Base-by-base conservation (phyloP, 139 green algal genomes). In the Chlorella sp. region DNA sequence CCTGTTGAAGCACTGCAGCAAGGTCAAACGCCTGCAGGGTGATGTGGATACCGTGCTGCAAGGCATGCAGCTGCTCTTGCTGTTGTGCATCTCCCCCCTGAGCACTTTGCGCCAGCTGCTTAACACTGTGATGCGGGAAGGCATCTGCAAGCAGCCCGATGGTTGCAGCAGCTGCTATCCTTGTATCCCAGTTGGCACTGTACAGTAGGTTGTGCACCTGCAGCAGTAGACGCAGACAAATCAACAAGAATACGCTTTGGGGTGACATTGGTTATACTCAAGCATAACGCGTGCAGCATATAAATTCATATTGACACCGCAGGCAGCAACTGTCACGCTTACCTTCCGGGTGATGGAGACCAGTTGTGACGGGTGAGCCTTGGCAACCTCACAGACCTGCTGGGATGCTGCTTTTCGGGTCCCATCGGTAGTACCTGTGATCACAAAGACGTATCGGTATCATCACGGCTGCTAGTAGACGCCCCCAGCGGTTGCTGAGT, bases 351-450 rank as follows among this genome's bases (percentile, higher is more conserved):
- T 72, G 2, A 97, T 81, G 5, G 82, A 78, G 1, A 82, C 81
- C 30, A 97, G 74, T 80, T 97, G 90, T 20, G 78, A 63, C 0
- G 88, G 90, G 77, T 96, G 90, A 0, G 76, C 49, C 2, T 77
- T 67, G 1, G 88, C 87, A 23, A 97, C 88, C 32, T 88, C 87
- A 2, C 77, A 79, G n/a, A 97, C 87, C 72, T 97, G 91, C 26
- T 87, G 66, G 4, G 82, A 87, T 14, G 93, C 93, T 27, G 89
- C 89, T 42, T 90, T 86, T 2, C 93, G 74, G 0, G 87, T 94
- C 2, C 77, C 83, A 0, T 87, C 73, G 23, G 78, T 90, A 17
- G 73, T 91, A 74, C 75, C 92, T 97, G 89, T 17, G 17, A 55
- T 55, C 42, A 10, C 42, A 55, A 17, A 17, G 10, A 55, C 10